Conservation (phyloP, 208 protist genomes). For the Trypanosoma grayi region DNA sequence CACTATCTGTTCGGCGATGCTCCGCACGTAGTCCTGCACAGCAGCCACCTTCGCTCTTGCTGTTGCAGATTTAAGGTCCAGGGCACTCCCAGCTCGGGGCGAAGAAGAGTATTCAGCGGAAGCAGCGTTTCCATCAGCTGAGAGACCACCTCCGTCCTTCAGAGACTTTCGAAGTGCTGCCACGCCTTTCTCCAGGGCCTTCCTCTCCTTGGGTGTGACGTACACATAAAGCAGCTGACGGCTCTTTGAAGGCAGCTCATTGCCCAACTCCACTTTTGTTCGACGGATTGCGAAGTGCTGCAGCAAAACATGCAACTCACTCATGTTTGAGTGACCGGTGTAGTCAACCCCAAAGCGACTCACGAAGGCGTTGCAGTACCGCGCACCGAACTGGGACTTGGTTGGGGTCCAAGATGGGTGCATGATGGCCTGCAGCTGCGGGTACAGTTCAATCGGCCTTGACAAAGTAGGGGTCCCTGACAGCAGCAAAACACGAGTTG, state of each 20-base stretch:
- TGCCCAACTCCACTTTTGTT: conserved; percentile 87
- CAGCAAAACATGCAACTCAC: conserved; percentile 93
- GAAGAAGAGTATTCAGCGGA: neutral
- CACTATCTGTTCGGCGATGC: conserved; percentile 73
- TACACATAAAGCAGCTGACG: conserved; percentile 84
- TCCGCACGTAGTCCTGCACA: conserved; percentile 86
- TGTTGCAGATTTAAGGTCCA: conserved; percentile 86
- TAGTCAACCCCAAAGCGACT: conserved; percentile 72
- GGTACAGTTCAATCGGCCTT: conserved; percentile 94
- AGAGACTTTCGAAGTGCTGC: conserved; percentile 51
- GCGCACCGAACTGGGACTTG: conserved; percentile 79
- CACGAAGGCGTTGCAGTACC: conserved; percentile 93
- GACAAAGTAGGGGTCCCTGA: conserved; percentile 93
- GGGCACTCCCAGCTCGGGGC: conserved; percentile 46
- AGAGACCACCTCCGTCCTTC: neutral
- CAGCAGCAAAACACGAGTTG: conserved; percentile 84
- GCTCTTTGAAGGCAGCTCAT: conserved; percentile 88
- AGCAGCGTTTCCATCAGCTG: neutral
- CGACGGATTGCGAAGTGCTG: conserved; percentile 92
- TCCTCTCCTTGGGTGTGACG: conserved; percentile 81
- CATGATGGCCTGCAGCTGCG: conserved; percentile 87
- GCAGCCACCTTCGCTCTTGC: conserved; percentile 84
- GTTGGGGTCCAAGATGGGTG: conserved; percentile 46
- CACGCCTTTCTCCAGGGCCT: conserved; percentile 76
- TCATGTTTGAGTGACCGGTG: conserved; percentile 75